Evolutionary conservation across 768 basidiomycete genomes (phyloP), one percentile per base, ranked within the genome.

Genomic region (Boletus pseudo-olivaceus): DNA sequence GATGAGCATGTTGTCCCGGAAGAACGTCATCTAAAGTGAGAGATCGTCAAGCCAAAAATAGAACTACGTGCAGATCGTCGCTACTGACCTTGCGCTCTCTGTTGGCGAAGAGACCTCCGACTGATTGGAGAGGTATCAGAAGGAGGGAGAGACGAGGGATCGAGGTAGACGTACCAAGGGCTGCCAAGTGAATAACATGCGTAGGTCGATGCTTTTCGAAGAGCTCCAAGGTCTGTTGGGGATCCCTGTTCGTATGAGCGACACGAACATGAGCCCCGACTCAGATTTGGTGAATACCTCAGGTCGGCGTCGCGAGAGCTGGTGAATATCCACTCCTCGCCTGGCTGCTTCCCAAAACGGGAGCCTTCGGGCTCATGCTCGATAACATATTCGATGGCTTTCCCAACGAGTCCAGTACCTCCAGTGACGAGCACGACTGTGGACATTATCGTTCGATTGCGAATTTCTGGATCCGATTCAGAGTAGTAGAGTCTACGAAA

Each of bases 111-210:
- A 98, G 77, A 11, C 95, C 95, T 5, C 95, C 96, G 50, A 98
- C 95, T 93, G 57, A 46, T 55, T 46, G 42, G 46, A n/a, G 37
- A 38, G 12, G 27, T 43, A 42, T 52, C 29, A 66, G 51, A 29
- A 44, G 4, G 44, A 52, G 58, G 43, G 38, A 20, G 26, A 54
- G n/a, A 32, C 27, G 52, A 33, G 30, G 27, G 23, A 11, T 40
- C 23, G 42, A 47, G 35, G 14, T n/a, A 32, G 26, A 50, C 84
- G 17, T 64, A 93, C 91, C 92, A 39, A 93, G 82, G 7, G 95
- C 94, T 34, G 94, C 95, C 43, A 97, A 83, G 75, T 98, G 96
- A 65, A 98, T 97, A 63, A 98, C 93, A 80, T 95, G 88, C 1
- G 92, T 96, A 0, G 96, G 94, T 65, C 90, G 87, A 75, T 97